A percentile compares a stretch with the other conserved stretches of the same genome.
phyloP scores from a whole-genome alignment of 441 rosid genomes.

The Cnidoscolus chayamansa region DNA sequence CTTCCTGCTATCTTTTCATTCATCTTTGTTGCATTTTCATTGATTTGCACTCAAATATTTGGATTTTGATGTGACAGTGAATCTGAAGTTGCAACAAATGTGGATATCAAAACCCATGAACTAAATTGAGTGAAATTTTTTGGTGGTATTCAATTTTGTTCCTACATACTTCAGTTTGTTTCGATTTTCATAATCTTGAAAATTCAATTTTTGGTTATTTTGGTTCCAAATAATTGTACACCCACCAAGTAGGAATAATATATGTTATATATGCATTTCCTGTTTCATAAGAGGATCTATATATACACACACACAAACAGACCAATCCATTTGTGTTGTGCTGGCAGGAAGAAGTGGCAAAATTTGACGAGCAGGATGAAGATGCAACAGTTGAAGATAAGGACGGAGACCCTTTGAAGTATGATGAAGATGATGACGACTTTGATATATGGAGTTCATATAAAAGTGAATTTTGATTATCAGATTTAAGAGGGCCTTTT shows the following conservation, averaged over 20 bases:
- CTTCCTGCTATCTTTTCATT: too few relatives aligned
- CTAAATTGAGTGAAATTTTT: too few relatives aligned
- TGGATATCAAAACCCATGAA: too few relatives aligned
- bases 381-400: constrained; percentile 23
- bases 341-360: constrained; percentile 36
- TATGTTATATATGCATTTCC: neutral
- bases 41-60: too few relatives aligned
- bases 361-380: constrained; percentile 29
- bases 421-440: constrained; percentile 31
- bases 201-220: too few relatives aligned
- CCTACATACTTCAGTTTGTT: too few relatives aligned
- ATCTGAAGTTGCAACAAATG: too few relatives aligned
- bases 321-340: neutral
- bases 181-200: too few relatives aligned
- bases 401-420: constrained; percentile 25
- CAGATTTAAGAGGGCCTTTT: neutral
- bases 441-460: constrained; percentile 37
- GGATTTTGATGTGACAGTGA: too few relatives aligned
- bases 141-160: too few relatives aligned
- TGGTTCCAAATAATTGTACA: too few relatives aligned
- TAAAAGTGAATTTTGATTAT: constrained; percentile 29
- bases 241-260: neutral
- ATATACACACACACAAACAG: neutral
- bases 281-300: neutral
- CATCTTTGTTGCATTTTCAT: too few relatives aligned